These are phyloP conservation scores for Trichocladium antarcticum DNA, from an alignment of 495 filamentous ascomycete genomes.

Conservation along the genomic window DNA sequence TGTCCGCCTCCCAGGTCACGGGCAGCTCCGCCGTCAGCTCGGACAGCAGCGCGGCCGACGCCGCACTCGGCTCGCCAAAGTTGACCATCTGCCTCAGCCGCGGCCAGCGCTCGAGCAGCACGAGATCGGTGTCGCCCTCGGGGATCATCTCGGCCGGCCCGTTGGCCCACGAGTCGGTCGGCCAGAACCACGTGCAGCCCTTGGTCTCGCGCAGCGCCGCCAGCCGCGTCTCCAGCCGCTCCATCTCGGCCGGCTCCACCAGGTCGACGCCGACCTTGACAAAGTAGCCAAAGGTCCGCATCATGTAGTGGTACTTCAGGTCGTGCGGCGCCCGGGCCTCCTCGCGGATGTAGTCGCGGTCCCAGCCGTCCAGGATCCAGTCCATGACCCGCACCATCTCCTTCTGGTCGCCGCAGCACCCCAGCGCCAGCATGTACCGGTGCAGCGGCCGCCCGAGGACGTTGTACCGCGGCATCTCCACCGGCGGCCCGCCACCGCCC, in stretches of 20 bases:
- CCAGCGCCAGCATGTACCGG: conserved; percentile 32
- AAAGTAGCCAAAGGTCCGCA: conserved; percentile 27
- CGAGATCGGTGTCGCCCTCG: conserved; percentile 8
- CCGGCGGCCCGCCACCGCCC: not conserved
- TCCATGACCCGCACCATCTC: conserved; percentile 29
- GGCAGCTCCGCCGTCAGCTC: not conserved
- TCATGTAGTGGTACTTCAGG: conserved; percentile 22
- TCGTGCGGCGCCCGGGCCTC: conserved; percentile 23
- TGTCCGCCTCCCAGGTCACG: not conserved
- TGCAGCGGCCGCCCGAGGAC: conserved; percentile 24
- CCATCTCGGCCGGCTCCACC: conserved; percentile 15
- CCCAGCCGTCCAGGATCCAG: conserved; percentile 32
- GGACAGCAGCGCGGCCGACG: not conserved
- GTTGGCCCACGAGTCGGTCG: not conserved
- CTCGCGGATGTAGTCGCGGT: conserved; percentile 20
- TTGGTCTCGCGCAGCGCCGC: conserved; percentile 9
- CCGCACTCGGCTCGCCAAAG: not conserved
- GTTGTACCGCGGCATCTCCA: conserved; percentile 12
- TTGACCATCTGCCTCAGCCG: conserved; percentile 6
- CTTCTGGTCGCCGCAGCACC: conserved; percentile 22
- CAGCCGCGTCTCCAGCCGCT: conserved; percentile 18
- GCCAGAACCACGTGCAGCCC: conserved; percentile 21
- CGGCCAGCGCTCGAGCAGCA: conserved; percentile 6
- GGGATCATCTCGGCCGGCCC: not conserved
- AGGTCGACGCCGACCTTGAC: conserved; percentile 17